Percentiles rank a stretch among this genome's conserved stretches.
Evolutionary conservation across 306 rosid species (phyloP).

Genomic region (Alnus rubra): DNA sequence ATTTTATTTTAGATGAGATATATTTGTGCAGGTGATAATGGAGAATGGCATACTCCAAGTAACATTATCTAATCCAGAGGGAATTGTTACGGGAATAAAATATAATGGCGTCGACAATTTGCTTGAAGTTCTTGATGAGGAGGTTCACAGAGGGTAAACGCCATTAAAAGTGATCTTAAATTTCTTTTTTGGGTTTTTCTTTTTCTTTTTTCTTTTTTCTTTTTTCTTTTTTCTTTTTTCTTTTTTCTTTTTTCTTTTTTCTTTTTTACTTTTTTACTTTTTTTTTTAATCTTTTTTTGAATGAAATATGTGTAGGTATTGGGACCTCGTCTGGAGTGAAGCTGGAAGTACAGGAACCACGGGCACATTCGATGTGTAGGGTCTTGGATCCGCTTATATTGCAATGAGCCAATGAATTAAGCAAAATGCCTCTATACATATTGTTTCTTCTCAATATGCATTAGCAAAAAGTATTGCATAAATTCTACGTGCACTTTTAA

Average conservation of each 20-base stretch:
- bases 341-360: slow-evolving; percentile 71
- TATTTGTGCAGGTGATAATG: slow-evolving; percentile 71
- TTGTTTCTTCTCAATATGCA: background rate
- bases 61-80: slow-evolving; percentile 79
- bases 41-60: slow-evolving; percentile 93
- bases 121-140: slow-evolving; percentile 82
- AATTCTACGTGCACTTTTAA: no score
- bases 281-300: background rate
- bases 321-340: slow-evolving; percentile 96
- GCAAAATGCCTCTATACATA: background rate
- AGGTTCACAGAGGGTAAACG: slow-evolving; percentile 77
- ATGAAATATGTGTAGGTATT: slow-evolving; percentile 61
- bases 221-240: no score
- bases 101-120: slow-evolving; percentile 79
- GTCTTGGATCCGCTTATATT: background rate
- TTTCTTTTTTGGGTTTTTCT: background rate
- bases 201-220: no score
- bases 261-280: no score
- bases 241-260: no score
- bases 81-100: slow-evolving; percentile 76
- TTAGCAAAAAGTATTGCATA: no score
- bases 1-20: background rate
- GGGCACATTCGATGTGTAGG: slow-evolving; percentile 70
- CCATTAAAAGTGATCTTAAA: background rate
- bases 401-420: background rate